Base-by-base conservation (phyloP, 2,329 filamentous ascomycete species). In the Colletotrichum gloeosporioides region DNA sequence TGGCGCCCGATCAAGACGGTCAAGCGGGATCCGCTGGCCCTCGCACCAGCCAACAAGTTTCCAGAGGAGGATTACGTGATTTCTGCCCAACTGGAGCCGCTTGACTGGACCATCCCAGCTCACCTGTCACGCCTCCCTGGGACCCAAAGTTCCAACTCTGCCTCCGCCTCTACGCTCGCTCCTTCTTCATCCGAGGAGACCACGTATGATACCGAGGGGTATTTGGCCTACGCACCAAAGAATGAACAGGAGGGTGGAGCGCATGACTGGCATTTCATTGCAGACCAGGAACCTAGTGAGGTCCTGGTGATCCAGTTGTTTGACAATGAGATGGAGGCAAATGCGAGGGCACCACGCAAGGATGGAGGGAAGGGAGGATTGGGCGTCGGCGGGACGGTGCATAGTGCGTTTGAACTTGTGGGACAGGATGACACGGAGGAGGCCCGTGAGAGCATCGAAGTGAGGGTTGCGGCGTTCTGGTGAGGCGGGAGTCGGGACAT, bases 311-410 rank as follows among this genome's bases (percentile, higher is more conserved):
- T 73, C 49, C 71, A 73, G 49, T 27, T 69, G 27, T 73, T 73
- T 39, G 71, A 73, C 49, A 73, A 73, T n/a, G 65, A 73, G 34
- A 73, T 73, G 71, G 71, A 73, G 65, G 65, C 71, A 15, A 39
- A 69, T 69, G 63, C 65, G 59, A 73, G 71, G 39, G 71, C 71
- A 69, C 71, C 71, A 29, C 64, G 53, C 1, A 57, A 34, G 16
- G 44, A 59, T 29, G 71, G 61, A 36, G 32, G 15, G 6, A 44
- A 65, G n/a, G 71, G 62, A 13, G 67, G 57, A 57, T 57, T 57
- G 53, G 53, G 53, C 53, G 53, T 57, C 53, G 53, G 53, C 27
- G 71, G 71, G 32, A 53, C 71, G 32, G 31, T 73, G 8, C 71
- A 73, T 62, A 73, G 71, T 69, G 63, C 71, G 22, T 57, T 73